Conservation (phyloP, 805 yeast species). For the Zygotorulaspora florentina region DNA sequence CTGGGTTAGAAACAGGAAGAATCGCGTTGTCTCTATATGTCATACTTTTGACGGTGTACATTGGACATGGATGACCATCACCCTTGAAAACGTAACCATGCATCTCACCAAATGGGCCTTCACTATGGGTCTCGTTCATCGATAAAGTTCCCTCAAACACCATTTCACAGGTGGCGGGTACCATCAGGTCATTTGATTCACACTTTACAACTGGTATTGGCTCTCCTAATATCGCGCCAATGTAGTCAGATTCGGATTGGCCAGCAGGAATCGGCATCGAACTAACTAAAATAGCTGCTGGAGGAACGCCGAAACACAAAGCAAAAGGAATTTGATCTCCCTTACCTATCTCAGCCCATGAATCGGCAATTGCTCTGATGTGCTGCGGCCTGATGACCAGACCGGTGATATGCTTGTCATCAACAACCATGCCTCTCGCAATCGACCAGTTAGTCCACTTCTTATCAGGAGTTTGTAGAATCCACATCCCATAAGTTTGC, state of each 20-base stretch:
- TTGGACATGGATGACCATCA: constrained; percentile 27
- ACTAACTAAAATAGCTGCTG: constrained; percentile 29
- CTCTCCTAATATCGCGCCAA: constrained; percentile 30
- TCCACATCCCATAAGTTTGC: constrained; percentile 32
- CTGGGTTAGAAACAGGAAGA: constrained; percentile 30
- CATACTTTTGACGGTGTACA: constrained; percentile 24
- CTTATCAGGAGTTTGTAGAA: constrained; percentile 28
- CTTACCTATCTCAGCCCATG: constrained; percentile 25
- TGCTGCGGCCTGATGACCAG: constrained; percentile 29
- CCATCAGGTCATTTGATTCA: constrained; percentile 24
- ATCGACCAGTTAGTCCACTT: constrained; percentile 33
- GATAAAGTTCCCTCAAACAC: constrained; percentile 28
- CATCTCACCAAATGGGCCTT: constrained; percentile 35
- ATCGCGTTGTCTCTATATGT: constrained; percentile 27
- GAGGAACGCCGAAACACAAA: constrained; percentile 32
- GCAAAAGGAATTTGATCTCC: constrained; percentile 25
- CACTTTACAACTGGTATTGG: constrained; percentile 26
- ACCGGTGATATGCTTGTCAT: constrained; percentile 27
- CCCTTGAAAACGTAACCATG: constrained; percentile 30
- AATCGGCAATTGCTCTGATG: constrained; percentile 24
- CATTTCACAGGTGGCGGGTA: constrained; percentile 28
- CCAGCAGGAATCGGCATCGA: constrained; percentile 26
- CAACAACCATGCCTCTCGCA: constrained; percentile 29
- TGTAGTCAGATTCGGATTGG: constrained; percentile 21
- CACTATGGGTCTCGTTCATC: constrained; percentile 15